Base-by-base conservation (phyloP, 345 rosid species). In the Carallia brachiata region DNA sequence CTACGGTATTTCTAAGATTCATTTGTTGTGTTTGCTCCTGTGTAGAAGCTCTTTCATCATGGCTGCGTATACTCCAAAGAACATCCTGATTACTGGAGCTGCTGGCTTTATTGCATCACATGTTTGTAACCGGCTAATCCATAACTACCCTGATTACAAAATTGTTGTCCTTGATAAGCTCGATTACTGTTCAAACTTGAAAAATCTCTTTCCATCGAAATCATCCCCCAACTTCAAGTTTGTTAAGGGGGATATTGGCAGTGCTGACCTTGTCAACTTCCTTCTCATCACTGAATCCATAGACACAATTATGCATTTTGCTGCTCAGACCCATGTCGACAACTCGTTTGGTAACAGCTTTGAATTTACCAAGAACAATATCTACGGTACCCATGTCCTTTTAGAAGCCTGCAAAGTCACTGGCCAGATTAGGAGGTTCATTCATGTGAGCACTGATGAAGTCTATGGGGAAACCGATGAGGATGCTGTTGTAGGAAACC, bases 391-490 rank as follows among this genome's bases (percentile, higher is more conserved):
- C 59, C 97, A 89, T 72, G 97, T 91, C 23, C 91, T 91, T 52
- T 82, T 91, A 23, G 97, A 91, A 72, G 97, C 97, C 34, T 89
- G 97, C 76, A 91, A 91, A 78, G 97, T 91, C 27, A 91, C 97
- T 69, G 97, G 97, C 52, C 92, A 85, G 86, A 83, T 91, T 50
- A 74, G 80, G 88, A 88, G 97, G 81, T 91, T 91, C 73, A 91
- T 91, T 69, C 97, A 91, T 68, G 97, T 91, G 7, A 91, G 97
- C 78, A 91, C 97, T 8, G 97, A 91, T 73, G 97, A 91, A 78
- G 97, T 91, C 5, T 92, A 92, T 73, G 97, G 97, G 62, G 96
- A 92, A 76, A 92, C 96, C 0, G 96, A 92, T 71, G 97, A 92
- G 74, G 97, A 92, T 74, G 97, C 97, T 19, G 88, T 87, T 36